Percentiles rank a stretch among this genome's conserved stretches.
phyloP scores from a whole-genome alignment of 192 early-diverging fungal genomes.

The Jimgerdemannia flammicorona region DNA sequence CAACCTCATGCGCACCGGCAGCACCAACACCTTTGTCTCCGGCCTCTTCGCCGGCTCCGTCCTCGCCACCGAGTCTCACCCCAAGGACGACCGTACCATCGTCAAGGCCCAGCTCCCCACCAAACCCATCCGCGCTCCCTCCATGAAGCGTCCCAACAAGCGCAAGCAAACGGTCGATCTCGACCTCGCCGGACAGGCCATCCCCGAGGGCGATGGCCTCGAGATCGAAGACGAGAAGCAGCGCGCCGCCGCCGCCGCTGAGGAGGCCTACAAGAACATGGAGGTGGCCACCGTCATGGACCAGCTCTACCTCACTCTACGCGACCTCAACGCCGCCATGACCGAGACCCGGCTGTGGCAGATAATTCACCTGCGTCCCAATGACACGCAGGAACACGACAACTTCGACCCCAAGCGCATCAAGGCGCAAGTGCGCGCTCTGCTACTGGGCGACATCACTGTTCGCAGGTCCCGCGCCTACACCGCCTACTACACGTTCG shows the following conservation, averaged over 20 bases:
- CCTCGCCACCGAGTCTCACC: constrained; percentile 72
- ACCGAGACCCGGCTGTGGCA: constrained; percentile 77
- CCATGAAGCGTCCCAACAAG: constrained; percentile 47
- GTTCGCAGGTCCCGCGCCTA: constrained; percentile 63
- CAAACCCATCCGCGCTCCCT: constrained; percentile 68
- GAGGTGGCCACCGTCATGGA: constrained; percentile 46
- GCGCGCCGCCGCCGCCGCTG: constrained; percentile 11
- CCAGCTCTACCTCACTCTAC: constrained; percentile 62
- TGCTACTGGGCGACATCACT: constrained; percentile 70
- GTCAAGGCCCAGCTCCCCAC: constrained; percentile 74
- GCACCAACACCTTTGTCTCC: constrained; percentile 72
- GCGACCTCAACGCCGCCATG: constrained; percentile 78
- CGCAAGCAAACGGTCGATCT: constrained; percentile 12
- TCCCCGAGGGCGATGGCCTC: constrained; percentile 20
- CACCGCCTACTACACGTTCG: constrained; percentile 63
- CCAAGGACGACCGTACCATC: constrained; percentile 65
- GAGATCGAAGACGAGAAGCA: constrained; percentile 19
- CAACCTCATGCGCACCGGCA: constrained; percentile 64
- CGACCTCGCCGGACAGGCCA: constrained; percentile 2
- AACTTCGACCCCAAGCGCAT: constrained; percentile 60
- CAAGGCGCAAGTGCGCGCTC: constrained; percentile 61
- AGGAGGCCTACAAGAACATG: constrained; percentile 34
- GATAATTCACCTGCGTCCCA: constrained; percentile 76
- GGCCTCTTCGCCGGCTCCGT: constrained; percentile 68
- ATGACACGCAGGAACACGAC: constrained; percentile 46